Evolutionary conservation across 2,329 filamentous ascomycete species (phyloP), one percentile per base, ranked within the genome.

Genomic region (Claviceps monticola): DNA sequence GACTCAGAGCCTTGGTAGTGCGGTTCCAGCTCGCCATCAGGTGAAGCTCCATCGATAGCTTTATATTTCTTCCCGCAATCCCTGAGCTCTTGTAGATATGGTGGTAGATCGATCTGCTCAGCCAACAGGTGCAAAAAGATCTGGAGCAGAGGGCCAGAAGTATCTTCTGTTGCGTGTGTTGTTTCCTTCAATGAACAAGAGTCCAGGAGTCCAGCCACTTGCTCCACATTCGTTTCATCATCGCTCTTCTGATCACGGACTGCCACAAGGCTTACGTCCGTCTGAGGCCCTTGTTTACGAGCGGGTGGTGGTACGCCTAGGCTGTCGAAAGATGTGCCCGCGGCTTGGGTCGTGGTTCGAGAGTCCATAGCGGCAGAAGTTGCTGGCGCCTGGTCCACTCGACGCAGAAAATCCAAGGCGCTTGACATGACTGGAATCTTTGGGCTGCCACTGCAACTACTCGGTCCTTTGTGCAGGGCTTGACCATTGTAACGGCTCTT

Each of bases 141-240:
- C 7, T 54, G 51, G 4, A 54, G 29, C 13, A 54, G 48, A 16
- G 48, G 41, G 19, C 26, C 48, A 11, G 46, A 48, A 41, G 17
- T 4, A 45, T 51, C 8, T 26, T 13, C 50, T 13, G 21, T 19
- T 9, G 4, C 8, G 4, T 39, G 23, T 26, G 5, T 23, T 17
- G 8, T 16, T 21, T 54, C 53, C 14, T 50, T 50, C 17, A 54
- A 54, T 6, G 53, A 50, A 23, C 52, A 54, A 3, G 51, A 53
- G 21, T 41, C 4, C 13, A 54, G 45, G 8, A 54, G 19, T 9
- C 45, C 41, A 4, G 51, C 23, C 46, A 54, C 48, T 42, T 45
- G 5, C 11, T 44, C 49, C 13, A 37, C 46, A 36, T 51, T 48
- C 13, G 13, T 19, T 42, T 51, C 52, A 41, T 54, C 49, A 13